Percentiles rank a stretch among this genome's conserved stretches.
Evolutionary conservation across 139 green algal genomes (phyloP).

Genomic region (Choricystis sp.): DNA sequence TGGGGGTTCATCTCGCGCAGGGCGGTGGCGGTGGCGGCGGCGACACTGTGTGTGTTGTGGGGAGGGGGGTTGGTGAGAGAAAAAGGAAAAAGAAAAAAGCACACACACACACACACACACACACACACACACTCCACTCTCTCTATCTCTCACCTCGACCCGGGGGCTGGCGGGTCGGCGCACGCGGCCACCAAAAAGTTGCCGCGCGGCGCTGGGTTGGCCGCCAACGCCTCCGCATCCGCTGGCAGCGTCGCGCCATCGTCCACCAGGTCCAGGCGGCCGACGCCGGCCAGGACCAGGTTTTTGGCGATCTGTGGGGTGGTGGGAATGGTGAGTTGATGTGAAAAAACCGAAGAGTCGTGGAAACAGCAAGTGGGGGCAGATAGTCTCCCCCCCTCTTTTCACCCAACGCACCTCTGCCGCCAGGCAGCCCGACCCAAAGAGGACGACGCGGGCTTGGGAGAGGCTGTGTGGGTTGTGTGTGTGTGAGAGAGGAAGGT

Average conservation of each 20-base stretch:
- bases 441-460: constrained; percentile 38
- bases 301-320: constrained; percentile 73
- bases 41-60: constrained; percentile 22
- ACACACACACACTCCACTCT: neutral
- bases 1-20: constrained; percentile 81
- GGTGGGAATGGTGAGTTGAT: neutral
- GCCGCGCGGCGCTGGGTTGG: constrained; percentile 1
- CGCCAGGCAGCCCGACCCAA: constrained; percentile 35
- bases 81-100: neutral
- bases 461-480: constrained; percentile 45
- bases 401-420: constrained; percentile 38
- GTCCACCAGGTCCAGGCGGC: constrained; percentile 44
- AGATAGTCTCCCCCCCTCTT: neutral
- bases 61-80: neutral
- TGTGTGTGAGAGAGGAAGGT: neutral
- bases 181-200: constrained; percentile 57
- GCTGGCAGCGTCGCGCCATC: too few species aligned
- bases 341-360: neutral
- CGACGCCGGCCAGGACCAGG: constrained; percentile 71
- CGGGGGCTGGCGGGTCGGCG: too few species aligned
- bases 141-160: constrained; percentile 7
- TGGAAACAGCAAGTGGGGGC: neutral
- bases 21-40: constrained; percentile 29
- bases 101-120: neutral
- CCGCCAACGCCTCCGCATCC: constrained; percentile 1